phyloP scores from a whole-genome alignment of 1,139 yeast genomes.

The Candida sojae region DNA sequence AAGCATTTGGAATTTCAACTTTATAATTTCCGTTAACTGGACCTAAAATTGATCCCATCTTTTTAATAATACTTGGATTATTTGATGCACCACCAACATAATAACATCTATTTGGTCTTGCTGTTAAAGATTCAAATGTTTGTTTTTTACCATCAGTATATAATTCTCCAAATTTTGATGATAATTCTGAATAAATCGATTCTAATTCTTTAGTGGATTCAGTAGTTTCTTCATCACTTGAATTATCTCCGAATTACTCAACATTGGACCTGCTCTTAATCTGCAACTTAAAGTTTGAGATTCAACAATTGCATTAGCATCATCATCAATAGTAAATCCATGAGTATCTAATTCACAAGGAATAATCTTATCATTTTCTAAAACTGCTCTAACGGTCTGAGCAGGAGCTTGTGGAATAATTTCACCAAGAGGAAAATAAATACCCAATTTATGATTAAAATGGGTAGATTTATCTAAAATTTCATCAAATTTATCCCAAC shows the following conservation, averaged over 20 bases:
- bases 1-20: constrained; percentile 83
- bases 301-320: constrained; percentile 78
- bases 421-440: constrained; percentile 86
- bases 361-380: constrained; percentile 25
- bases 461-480: constrained; percentile 37
- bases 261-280: constrained; percentile 75
- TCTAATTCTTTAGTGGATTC: constrained; percentile 14
- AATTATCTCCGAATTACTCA: constrained; percentile 20
- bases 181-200: constrained; percentile 26
- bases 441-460: constrained; percentile 56
- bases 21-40: constrained; percentile 63
- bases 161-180: constrained; percentile 40
- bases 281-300: constrained; percentile 87
- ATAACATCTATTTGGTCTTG: constrained; percentile 70
- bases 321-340: constrained; percentile 56
- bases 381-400: constrained; percentile 52
- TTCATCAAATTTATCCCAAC: constrained; percentile 70
- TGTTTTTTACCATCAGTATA: constrained; percentile 54
- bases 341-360: constrained; percentile 20
- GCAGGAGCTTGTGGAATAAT: constrained; percentile 81
- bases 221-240: not conserved
- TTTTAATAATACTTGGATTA: constrained; percentile 64
- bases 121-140: constrained; percentile 39
- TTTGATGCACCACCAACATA: constrained; percentile 90
- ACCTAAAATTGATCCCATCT: constrained; percentile 73